Percentiles rank a stretch among this genome's conserved stretches.
Conservation (phyloP, 2,329 filamentous ascomycete species). For the Epichloe baconii region DNA sequence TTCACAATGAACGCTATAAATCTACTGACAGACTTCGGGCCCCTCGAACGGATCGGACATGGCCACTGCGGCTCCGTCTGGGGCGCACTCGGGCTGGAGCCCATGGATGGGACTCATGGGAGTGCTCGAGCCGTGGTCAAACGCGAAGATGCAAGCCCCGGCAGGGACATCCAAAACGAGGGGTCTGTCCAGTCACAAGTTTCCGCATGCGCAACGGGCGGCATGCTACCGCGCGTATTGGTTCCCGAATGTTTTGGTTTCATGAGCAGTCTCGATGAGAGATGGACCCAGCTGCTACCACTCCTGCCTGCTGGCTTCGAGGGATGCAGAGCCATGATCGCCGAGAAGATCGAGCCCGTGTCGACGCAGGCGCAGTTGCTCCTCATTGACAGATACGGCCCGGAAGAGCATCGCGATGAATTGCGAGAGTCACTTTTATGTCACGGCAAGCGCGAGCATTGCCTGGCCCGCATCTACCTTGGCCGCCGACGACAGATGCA, state of each 20-base stretch:
- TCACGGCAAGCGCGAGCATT: constrained; percentile 27
- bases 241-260: constrained; percentile 1
- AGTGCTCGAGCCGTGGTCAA: background rate
- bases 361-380: constrained; percentile 5
- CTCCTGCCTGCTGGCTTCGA: constrained; percentile 10
- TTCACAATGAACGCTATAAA: background rate
- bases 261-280: background rate
- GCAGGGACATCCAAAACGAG: constrained; percentile 4
- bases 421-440: background rate
- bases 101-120: too few relatives aligned
- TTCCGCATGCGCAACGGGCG: background rate
- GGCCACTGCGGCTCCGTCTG: constrained; percentile 6
- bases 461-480: constrained; percentile 35
- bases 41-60: constrained; percentile 2
- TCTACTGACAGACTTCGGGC: background rate
- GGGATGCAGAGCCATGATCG: constrained; percentile 16
- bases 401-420: background rate
- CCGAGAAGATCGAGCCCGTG: constrained; percentile 16
- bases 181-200: background rate
- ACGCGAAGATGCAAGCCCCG: constrained; percentile 5
- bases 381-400: constrained; percentile 11
- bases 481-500: constrained; percentile 19
- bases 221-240: background rate
- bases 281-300: constrained; percentile 10
- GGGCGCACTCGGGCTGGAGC: background rate